A percentile compares a stretch with the other conserved stretches of the same genome.
Conservation (phyloP, 2,329 filamentous ascomycete genomes). For the Periglandula ipomoeae region DNA sequence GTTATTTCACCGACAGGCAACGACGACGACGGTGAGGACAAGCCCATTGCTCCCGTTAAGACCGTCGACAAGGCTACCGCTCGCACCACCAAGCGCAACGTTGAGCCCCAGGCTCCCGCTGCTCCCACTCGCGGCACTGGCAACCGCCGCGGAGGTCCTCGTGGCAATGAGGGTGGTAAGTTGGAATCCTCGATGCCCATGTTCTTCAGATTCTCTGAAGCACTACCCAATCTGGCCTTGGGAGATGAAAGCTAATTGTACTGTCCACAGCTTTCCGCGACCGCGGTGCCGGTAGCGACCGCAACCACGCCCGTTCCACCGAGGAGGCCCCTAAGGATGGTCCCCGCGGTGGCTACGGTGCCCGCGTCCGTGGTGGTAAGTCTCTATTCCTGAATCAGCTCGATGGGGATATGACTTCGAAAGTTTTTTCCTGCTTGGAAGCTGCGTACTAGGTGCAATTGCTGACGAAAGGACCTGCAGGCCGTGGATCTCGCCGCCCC, state of each 20-base stretch:
- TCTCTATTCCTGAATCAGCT: constrained; percentile 4
- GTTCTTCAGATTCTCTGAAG: not conserved
- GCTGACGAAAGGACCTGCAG: constrained; percentile 25
- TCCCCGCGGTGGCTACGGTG: constrained; percentile 53
- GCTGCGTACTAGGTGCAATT: too few relatives aligned
- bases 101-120: constrained; percentile 60
- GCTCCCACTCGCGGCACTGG: constrained; percentile 43
- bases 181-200: constrained; percentile 4
- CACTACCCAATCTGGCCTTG: not conserved
- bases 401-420: too few relatives aligned
- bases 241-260: constrained; percentile 4
- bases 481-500: constrained; percentile 43
- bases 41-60: constrained; percentile 77
- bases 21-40: constrained; percentile 52
- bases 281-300: constrained; percentile 68
- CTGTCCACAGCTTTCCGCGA: constrained; percentile 69
- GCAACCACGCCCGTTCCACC: constrained; percentile 72
- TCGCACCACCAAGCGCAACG: constrained; percentile 77
- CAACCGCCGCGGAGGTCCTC: constrained; percentile 48
- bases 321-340: constrained; percentile 54
- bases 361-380: constrained; percentile 53
- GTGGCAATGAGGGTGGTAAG: constrained; percentile 83
- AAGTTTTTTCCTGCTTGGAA: too few relatives aligned
- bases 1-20: constrained; percentile 35
- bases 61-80: constrained; percentile 75